Conservation (phyloP, 2,329 filamentous ascomycete genomes). For the Pezicula carpinea region DNA sequence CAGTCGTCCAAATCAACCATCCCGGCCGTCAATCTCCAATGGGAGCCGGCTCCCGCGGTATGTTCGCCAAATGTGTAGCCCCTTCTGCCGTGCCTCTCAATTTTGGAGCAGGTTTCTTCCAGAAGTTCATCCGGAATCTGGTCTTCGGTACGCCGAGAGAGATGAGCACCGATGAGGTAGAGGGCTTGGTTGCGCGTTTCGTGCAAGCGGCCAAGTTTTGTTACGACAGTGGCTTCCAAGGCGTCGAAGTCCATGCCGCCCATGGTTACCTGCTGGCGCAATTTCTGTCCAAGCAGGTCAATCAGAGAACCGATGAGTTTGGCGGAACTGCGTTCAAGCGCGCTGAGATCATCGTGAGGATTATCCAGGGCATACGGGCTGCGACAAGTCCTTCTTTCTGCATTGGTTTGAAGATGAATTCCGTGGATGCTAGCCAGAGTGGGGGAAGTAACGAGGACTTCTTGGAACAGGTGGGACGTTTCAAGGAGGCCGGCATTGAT, state of each 20-base stretch:
- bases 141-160: constrained; percentile 50
- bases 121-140: constrained; percentile 28
- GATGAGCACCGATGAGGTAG: constrained; percentile 51
- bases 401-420: constrained; percentile 52
- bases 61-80: constrained; percentile 36
- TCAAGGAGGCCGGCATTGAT: constrained; percentile 49
- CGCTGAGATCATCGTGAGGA: constrained; percentile 59
- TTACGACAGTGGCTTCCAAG: constrained; percentile 46
- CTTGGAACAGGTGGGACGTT: constrained; percentile 51
- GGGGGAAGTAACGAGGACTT: constrained; percentile 43
- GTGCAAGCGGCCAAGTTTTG: constrained; percentile 45
- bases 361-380: constrained; percentile 55
- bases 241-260: constrained; percentile 47
- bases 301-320: constrained; percentile 62
- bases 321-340: constrained; percentile 70
- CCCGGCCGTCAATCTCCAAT: constrained; percentile 40
- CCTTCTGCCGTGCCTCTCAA: constrained; percentile 39
- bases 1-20: constrained; percentile 43
- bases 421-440: constrained; percentile 42
- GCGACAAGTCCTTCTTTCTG: constrained; percentile 33
- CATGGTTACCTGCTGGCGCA: constrained; percentile 71
- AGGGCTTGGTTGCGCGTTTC: constrained; percentile 47
- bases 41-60: constrained; percentile 32
- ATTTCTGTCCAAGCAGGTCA: constrained; percentile 65
- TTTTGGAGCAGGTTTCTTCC: constrained; percentile 35